Conservation (phyloP, 495 filamentous ascomycete species). For the Rostrohypoxylon terebratum region DNA sequence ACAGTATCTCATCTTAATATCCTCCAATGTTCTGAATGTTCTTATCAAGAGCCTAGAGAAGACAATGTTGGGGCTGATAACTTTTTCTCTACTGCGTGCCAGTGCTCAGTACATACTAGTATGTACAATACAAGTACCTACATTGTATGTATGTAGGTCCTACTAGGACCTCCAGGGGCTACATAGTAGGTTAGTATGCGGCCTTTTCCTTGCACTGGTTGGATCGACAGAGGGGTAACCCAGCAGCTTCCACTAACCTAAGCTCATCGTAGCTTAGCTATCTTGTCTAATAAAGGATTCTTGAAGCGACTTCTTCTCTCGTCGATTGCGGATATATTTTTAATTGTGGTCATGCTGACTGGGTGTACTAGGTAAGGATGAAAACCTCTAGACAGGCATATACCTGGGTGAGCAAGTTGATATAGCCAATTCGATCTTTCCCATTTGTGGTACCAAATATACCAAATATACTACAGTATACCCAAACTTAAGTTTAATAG, state of each 20-base stretch:
- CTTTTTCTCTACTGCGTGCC: neutral
- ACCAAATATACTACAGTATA: too few species aligned
- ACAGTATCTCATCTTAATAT: slow-evolving; percentile 13
- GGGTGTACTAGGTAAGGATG: too few species aligned
- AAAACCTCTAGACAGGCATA: neutral
- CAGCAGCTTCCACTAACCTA: neutral
- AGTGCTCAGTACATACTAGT: neutral
- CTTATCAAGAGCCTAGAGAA: slow-evolving; percentile 22
- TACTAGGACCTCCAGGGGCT: too few species aligned
- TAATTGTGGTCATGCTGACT: too few species aligned
- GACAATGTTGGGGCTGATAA: slow-evolving; percentile 22
- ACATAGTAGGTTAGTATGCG: too few species aligned
- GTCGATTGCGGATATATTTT: neutral
- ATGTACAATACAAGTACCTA: too few species aligned
- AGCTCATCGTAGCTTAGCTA: neutral
- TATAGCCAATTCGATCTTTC: too few species aligned
- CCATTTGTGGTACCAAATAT: too few species aligned
- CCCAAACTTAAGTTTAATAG: too few species aligned
- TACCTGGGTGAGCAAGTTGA: too few species aligned
- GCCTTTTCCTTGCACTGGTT: slow-evolving; percentile 26
- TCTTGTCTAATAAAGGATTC: slow-evolving; percentile 17
- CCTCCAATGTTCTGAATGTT: slow-evolving; percentile 1
- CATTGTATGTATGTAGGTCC: too few species aligned
- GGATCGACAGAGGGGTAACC: slow-evolving; percentile 33
- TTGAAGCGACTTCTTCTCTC: slow-evolving; percentile 6